Base-by-base conservation (phyloP, 75 land plant species). In the Sequoiadendron giganteum region DNA sequence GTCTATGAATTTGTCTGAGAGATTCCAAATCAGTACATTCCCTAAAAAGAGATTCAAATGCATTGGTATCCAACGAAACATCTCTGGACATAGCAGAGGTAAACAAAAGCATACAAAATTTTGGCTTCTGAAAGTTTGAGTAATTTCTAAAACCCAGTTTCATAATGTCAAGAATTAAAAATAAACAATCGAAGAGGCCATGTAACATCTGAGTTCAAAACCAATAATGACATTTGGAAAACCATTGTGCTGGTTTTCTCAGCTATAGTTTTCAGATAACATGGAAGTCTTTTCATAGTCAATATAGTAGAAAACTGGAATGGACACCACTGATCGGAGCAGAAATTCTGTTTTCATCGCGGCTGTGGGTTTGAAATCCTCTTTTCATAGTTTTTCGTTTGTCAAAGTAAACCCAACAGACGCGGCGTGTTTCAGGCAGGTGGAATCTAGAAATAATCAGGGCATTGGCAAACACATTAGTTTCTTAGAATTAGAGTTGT, bases 1-100 rank as follows among this genome's bases (percentile, higher is more conserved):
- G 87, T 38, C 89, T 79, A 52, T 92, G 93, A 15, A 88, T 11
- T 5, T 86, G 89, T 40, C 49, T 87, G 65, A 89, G 45, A 36
- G 90, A 88, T 36, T 78, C 32, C 48, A 90, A 1, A 77, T 79
- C 85, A 80, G 47, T 89, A 77, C 89, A 88, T 75, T 75, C 39
- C 77, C 34, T 14, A 10, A 34, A 75, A 32, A 75, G 38, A 75
- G 77, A 75, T 11, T 75, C 77, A 34, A 75, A 75, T 34, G 77
- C 77, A 75, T 75, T 11, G 77, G 77, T 30, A 75, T 75, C 39
- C 39, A 75, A 8, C 16, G 4, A 25, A 75, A 75, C 11, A 14
- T 75, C 16, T 34, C 38, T 10, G 38, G 38, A 30, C 34, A 32
- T 34, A 75, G 38, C 77, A 32, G 77, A 75, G 38, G 77, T 75